Evolutionary conservation across 1,139 yeast species (phyloP).

Genomic region (Saccharomyces hybrid): DNA sequence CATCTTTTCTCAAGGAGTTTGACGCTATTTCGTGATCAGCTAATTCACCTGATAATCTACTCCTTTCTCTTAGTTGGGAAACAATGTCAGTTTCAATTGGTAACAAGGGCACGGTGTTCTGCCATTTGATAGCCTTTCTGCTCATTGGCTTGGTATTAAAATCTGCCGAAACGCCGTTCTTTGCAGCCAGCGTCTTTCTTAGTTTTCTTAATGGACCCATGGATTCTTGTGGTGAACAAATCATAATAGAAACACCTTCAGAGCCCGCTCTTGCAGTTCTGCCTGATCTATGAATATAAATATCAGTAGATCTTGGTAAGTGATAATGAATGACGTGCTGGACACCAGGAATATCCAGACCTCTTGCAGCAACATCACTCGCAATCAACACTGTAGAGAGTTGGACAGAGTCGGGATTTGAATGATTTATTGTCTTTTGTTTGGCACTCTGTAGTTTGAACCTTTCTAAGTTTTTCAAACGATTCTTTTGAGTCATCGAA

Average conservation of each 20-base stretch:
- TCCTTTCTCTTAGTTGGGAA: constrained; percentile 61
- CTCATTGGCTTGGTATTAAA: constrained; percentile 14
- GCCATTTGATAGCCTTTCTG: constrained; percentile 33
- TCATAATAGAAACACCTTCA: constrained; percentile 88
- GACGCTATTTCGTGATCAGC: constrained; percentile 63
- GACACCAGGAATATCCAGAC: constrained; percentile 84
- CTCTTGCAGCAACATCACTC: constrained; percentile 98
- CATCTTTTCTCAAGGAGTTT: constrained; percentile 59
- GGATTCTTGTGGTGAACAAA: constrained; percentile 91
- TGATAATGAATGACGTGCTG: constrained; percentile 96
- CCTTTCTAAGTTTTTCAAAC: constrained; percentile 75
- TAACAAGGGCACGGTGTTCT: constrained; percentile 58
- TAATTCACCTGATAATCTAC: constrained; percentile 58
- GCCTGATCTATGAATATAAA: constrained; percentile 93
- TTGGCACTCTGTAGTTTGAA: constrained; percentile 50
- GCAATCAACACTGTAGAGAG: constrained; percentile 70
- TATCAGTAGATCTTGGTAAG: constrained; percentile 89
- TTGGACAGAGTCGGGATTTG: neutral
- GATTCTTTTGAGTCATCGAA: constrained; percentile 89
- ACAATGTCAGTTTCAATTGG: constrained; percentile 75
- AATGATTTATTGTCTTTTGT: constrained; percentile 3
- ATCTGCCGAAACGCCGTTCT: constrained; percentile 12
- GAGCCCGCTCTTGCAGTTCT: constrained; percentile 95
- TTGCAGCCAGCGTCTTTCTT: constrained; percentile 50
- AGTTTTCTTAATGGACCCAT: constrained; percentile 78